Base-by-base conservation (phyloP, 495 filamentous ascomycete species). In the Oidiodendron maius region DNA sequence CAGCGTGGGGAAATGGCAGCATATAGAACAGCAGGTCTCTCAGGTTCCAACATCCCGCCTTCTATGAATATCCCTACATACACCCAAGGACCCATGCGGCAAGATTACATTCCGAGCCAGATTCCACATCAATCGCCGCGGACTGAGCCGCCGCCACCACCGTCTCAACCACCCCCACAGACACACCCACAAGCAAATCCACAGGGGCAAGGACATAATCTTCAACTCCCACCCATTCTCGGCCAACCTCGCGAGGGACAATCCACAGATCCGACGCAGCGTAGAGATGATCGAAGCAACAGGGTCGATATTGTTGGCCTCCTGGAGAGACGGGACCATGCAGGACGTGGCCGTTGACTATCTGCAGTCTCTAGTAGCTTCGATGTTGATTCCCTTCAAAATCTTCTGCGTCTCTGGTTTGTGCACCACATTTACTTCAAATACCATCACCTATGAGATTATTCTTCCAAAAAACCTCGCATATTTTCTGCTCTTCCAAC, bases 251-350 rank as follows among this genome's bases (percentile, higher is more conserved):
- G 63, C 18, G 47, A 53, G 18, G 54, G 54, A 1, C 54, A 64
- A 42, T 53, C 69, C 9, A 48, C 46, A 38, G 70, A 70, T 48
- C 50, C 58, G 11, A 24, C 48, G 17, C 70, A 68, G 56, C 62
- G 61, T 25, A 50, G 64, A 39, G 72, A 73, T 42, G 72, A 75
- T 37, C 65, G 71, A 22, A 60, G 66, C 36, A 54, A 62, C 25
- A 66, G 75, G 11, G 68, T 80, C 24, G 76, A 76, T 48, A 80
- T 80, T 50, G 70, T 71, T 20, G 76, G 75, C 24, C 61, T 80
- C 28, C 66, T 80, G 32, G 72, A 76, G 24, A 69, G 69, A 36
- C 64, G 62, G 3, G 51, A 48, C 30, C 51, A 21, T 13, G 21
- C 24, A 16, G 39, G 48, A 15, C 15, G 54, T 15, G 44, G 46